These are phyloP conservation scores for Aspergillus coremiiformis DNA, from an alignment of 495 filamentous ascomycete genomes.

Conservation along the genomic window DNA sequence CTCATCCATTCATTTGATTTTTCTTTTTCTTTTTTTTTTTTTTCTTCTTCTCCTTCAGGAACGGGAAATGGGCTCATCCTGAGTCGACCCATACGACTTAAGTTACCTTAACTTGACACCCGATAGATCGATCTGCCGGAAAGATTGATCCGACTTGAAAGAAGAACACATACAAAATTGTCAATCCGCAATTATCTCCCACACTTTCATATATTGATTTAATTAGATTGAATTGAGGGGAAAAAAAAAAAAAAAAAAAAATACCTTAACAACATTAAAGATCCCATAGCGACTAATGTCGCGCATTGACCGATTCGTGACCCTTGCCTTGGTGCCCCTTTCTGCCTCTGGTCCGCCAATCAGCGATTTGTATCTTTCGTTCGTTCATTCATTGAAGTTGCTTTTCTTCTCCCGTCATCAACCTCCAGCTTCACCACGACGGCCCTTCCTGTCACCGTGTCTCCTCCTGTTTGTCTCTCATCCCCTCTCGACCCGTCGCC, in stretches of 20 bases:
- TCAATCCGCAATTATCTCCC: neutral
- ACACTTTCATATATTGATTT: no score
- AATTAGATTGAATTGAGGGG: neutral
- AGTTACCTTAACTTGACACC: no score
- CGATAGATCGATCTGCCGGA: no score
- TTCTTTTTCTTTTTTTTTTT: neutral
- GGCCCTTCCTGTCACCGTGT: neutral
- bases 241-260: neutral
- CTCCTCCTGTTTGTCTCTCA: slow-evolving; percentile 8
- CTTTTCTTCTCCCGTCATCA: slow-evolving; percentile 3
- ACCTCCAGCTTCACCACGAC: neutral
- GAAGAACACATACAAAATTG: no score
- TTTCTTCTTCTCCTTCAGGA: neutral
- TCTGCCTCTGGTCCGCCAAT: slow-evolving; percentile 18
- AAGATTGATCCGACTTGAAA: no score
- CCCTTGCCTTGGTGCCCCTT: slow-evolving; percentile 21
- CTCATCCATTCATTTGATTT: neutral
- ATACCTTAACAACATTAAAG: no score
- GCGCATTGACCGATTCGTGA: slow-evolving; percentile 17
- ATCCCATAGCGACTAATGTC: no score
- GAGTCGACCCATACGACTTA: neutral
- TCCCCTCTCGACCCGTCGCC: slow-evolving; percentile 13
- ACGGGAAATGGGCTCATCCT: neutral
- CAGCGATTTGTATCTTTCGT: neutral
- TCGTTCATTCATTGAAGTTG: slow-evolving; percentile 7